Base-by-base conservation (phyloP, 2,329 filamentous ascomycete genomes). In the Knoxdaviesia capensis region DNA sequence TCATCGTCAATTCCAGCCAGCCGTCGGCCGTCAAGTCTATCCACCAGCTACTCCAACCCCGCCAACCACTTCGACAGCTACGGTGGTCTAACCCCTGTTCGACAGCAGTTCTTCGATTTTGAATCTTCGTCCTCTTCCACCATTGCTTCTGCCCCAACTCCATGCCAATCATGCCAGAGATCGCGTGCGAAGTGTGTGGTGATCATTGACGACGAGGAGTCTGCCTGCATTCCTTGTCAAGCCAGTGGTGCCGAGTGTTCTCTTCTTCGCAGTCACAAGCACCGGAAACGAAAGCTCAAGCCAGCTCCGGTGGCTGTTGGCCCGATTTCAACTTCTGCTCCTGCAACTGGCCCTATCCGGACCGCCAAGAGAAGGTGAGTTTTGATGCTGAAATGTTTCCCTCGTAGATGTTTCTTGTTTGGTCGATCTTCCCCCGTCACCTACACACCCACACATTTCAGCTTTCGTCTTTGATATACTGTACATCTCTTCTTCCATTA, bases 231-330 rank as follows among this genome's bases (percentile, higher is more conserved):
- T 47, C 68, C 83, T 48, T 92, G 84, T 59, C 78, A 83, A 55
- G 76, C 78, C 56, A 77, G 79, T 59, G 79, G 77, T 52, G 73
- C 82, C 54, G 77, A 84, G 50, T 90, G 83, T 59, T 87, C 83
- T 37, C 76, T 87, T 55, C 77, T 41, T 75, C 79, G 49, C 6
- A 84, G 80, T 56, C 82, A 82, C 29, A 75, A 77, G 53, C 77
- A 80, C 44, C 73, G 83, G 51, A 90, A 90, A 65, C 71, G 84
- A 55, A 88, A 87, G 64, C 62, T 83, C 3, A 20, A 20, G 3
- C 20, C 20, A 20, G 20, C 20, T 20, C 20, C 20, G 20, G 20
- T 20, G 20, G 20, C 20, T 3, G 20, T 20, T 20, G 20, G 20
- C 20, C 20, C 20, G 20, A 20, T 20, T 20, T 20, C 20, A 20